Evolutionary conservation across 257 asterid genomes (phyloP), one percentile per base, ranked within the genome.

Genomic region (Nicotiana benthamiana): DNA sequence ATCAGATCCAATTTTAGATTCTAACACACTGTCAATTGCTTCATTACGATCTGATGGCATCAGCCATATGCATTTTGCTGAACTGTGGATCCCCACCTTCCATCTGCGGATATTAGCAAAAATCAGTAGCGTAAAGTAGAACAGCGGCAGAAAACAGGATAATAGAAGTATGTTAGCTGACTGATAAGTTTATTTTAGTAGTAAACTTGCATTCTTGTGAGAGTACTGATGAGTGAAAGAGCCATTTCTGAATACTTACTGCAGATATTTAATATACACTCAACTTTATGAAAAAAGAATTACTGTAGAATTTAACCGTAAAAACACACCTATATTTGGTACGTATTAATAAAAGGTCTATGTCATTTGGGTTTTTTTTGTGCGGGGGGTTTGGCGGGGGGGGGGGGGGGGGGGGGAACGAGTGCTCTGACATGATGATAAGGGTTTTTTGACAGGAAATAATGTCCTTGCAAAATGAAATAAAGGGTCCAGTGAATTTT

Each of bases 1-100:
- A 70, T 80, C 72, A 70, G 83, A 70, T 80, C 75, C 56, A 75
- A 72, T 57, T 56, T 30, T 15, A 34, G 60, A 54, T 70, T 64
- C 74, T 5, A 40, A 75, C 66, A 57, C 75, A 5, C 63, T 54
- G 79, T 68, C 82, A 59, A 80, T 54, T 77, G 36, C 59, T 51
- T 79, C 62, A 70, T 70, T 79, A 70, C 77, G 75, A 28, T 48
- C 66, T 79, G 54, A 79, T 64, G 48, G 82, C 46, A 64, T 64
- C 59, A 77, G 59, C 57, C 79, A 24, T 74, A 74, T 74, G 43
- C 17, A 74, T 74, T 8, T 48, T 48, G 61, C 79, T 74, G 62
- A 74, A 74, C 4, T 48, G 62, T 48, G 79, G 79, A 74, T 48
- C 79, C 79, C 60, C 79, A 74, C 79, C 43, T 26, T 60, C 62